These are phyloP conservation scores for Boletus reticulatus DNA, from an alignment of 768 basidiomycete genomes.

Conservation along the genomic window DNA sequence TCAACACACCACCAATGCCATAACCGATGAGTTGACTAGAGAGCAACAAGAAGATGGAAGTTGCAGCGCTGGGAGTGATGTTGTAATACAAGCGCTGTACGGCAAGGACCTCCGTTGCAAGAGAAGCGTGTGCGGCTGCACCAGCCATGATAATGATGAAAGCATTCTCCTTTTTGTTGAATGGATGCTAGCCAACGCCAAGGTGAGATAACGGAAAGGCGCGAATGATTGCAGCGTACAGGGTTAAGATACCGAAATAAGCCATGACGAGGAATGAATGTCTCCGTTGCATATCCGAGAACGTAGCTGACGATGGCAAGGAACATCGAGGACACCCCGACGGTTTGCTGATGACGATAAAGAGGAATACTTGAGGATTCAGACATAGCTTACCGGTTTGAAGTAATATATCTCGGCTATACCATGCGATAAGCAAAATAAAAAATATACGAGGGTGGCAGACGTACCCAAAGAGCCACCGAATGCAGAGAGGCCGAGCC, in stretches of 20 bases:
- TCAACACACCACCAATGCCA: constrained; percentile 53
- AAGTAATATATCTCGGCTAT: too few species aligned
- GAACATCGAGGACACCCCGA: constrained; percentile 52
- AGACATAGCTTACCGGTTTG: too few species aligned
- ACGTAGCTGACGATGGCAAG: constrained; percentile 49
- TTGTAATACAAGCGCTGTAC: constrained; percentile 55
- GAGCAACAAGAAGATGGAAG: constrained; percentile 44
- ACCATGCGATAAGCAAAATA: too few species aligned
- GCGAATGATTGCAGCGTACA: constrained; percentile 9
- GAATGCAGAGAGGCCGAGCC: too few species aligned
- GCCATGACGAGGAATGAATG: constrained; percentile 44
- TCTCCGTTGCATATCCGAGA: constrained; percentile 47
- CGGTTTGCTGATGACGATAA: constrained; percentile 41
- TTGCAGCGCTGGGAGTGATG: constrained; percentile 43
- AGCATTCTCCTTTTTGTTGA: constrained; percentile 60
- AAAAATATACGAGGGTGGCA: too few species aligned
- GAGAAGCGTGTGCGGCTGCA: constrained; percentile 51
- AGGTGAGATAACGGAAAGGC: background rate
- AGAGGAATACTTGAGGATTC: background rate
- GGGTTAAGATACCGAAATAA: constrained; percentile 52
- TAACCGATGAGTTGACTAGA: constrained; percentile 43
- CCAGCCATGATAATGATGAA: constrained; percentile 58
- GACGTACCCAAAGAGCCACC: too few species aligned
- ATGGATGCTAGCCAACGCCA: constrained; percentile 42
- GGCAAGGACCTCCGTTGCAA: constrained; percentile 53